phyloP scores from a whole-genome alignment of 164 flowering plant species.

The Nymphaea thermarum region DNA sequence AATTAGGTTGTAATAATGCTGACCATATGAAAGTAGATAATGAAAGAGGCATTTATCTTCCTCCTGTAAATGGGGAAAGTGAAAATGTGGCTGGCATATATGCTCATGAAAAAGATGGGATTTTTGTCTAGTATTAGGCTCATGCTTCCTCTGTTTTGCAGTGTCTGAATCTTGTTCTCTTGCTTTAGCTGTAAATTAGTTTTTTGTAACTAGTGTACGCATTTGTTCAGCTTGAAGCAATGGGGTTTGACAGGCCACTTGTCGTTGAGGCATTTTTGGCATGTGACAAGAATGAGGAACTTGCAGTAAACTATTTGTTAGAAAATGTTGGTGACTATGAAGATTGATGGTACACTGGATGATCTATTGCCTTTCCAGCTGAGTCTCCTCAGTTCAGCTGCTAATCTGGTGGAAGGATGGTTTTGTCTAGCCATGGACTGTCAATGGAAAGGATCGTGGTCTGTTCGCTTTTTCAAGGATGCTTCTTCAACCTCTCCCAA shows the following conservation, averaged over 20 bases:
- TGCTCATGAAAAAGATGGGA: not conserved
- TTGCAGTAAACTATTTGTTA: conserved; percentile 84
- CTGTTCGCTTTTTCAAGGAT: not conserved
- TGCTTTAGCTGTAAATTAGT: not conserved
- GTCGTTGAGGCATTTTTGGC: conserved; percentile 98
- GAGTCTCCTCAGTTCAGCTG: not conserved
- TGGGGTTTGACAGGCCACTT: conserved; percentile 93
- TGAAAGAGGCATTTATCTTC: not conserved
- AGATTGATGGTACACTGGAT: conserved; percentile 34
- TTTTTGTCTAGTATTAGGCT: not conserved
- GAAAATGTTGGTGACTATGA: conserved; percentile 89
- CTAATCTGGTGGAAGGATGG: not conserved
- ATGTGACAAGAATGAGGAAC: conserved; percentile 90
- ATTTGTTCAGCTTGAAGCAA: conserved; percentile 62
- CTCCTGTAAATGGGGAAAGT: not conserved
- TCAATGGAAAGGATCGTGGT: not conserved
- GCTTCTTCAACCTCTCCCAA: not conserved
- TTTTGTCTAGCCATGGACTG: not conserved
- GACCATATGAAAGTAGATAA: not conserved
- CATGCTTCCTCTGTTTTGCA: not conserved
- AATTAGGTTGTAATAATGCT: not conserved
- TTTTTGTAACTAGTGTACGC: not conserved
- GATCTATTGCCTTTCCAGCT: not conserved
- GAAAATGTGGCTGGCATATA: not conserved
- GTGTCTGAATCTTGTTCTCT: not conserved